Evolutionary conservation across 768 basidiomycete genomes (phyloP), one percentile per base, ranked within the genome.

Genomic region (Lentinula raphanica): DNA sequence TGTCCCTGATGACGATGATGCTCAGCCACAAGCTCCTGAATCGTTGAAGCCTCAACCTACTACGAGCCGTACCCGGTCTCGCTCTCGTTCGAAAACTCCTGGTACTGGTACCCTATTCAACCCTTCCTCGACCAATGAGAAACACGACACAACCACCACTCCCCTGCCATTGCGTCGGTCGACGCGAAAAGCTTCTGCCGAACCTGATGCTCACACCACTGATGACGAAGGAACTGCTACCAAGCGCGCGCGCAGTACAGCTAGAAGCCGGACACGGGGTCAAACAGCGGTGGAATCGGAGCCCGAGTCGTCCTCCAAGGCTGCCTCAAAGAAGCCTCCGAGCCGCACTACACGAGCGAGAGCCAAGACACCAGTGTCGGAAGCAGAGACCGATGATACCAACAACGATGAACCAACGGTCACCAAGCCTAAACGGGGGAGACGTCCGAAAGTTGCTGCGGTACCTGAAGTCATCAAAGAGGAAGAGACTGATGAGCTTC

Each of bases 391-490:
- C 11, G 56, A 57, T 29, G 46, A 57, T 17, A 57, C 46, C 5
- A 28, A 42, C 11, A 35, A 25, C 9, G 55, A 56, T 17, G 56
- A 57, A 19, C 31, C 15, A n/a, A n/a, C 56, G 12, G 15, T 57
- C 8, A 21, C 56, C 5, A 57, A 46, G 44, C 7, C 46, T 17
- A 57, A 49, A 21, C 46, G 56, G 25, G 56, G 56, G 42, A 46
- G 56, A 21, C 44, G 45, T 28, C 44, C 32, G 46, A 57, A 57
- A 17, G 25, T 32, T 49, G 25, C 46, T 29, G 32, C 19, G 11
- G 56, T 57, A 2, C 56, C 56, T 15, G 56, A 57, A 27, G 45
- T 36, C 15, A 57, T 57, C 19, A 57, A 57, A n/a, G 56, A 57
- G 46, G 56, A 57, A 39, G 56, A 49, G 32, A 13, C 21, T 19